phyloP scores from a whole-genome alignment of 371 early-diverging fungal species.

The Entomophthora muscae region DNA sequence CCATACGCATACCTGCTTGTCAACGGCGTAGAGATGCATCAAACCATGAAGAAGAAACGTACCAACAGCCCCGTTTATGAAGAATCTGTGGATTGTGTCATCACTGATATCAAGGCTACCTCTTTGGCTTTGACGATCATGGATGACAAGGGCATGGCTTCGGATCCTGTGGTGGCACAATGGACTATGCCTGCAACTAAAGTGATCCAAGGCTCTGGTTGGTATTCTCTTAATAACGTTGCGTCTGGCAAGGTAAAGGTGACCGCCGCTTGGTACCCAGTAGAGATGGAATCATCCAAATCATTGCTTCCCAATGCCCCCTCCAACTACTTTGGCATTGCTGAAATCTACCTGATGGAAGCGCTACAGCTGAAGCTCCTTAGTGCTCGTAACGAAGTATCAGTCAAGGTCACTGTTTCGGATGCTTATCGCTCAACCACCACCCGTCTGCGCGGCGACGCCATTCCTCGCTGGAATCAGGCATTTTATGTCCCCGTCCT shows the following conservation, averaged over 20 bases:
- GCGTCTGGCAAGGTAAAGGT: slow-evolving; percentile 17
- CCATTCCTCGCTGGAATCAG: slow-evolving; percentile 1
- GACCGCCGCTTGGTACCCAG: slow-evolving; percentile 30
- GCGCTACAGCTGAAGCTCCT: not conserved
- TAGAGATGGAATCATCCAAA: slow-evolving; percentile 15
- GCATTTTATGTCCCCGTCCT: not conserved
- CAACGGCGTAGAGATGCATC: slow-evolving; percentile 23
- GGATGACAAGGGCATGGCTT: slow-evolving; percentile 19
- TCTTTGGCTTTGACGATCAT: slow-evolving; percentile 20
- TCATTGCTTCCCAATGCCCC: not conserved
- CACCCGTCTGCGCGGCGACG: not conserved
- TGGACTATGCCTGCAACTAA: slow-evolving; percentile 20
- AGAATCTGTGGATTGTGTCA: slow-evolving; percentile 20
- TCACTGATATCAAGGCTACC: slow-evolving; percentile 21
- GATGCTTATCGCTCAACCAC: not conserved
- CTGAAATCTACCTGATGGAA: not conserved
- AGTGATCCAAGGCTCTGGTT: slow-evolving; percentile 22
- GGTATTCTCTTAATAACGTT: slow-evolving; percentile 16
- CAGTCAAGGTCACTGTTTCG: not conserved
- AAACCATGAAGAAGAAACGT: slow-evolving; percentile 22
- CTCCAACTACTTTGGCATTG: not conserved
- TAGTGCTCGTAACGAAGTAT: not conserved
- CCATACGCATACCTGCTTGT: slow-evolving; percentile 24
- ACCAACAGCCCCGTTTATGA: slow-evolving; percentile 27
- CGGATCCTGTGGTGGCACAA: slow-evolving; percentile 19